These are phyloP conservation scores for Tetramitus jugosus DNA, from an alignment of 208 protist species.

Conservation along the genomic window DNA sequence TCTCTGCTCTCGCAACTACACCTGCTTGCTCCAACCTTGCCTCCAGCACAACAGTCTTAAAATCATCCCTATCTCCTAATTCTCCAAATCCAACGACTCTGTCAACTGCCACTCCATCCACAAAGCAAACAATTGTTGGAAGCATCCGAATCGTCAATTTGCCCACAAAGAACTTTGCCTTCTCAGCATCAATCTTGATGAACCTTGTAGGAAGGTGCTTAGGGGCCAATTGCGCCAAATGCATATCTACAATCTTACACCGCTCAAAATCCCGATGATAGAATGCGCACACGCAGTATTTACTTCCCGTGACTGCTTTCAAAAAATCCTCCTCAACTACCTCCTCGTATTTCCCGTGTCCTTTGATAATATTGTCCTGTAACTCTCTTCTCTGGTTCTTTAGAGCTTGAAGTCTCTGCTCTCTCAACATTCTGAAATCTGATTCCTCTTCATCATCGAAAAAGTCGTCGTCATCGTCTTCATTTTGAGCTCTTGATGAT, in stretches of 20 bases:
- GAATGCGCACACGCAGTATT: conserved; percentile 76
- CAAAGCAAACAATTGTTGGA: conserved; percentile 80
- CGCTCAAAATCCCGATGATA: conserved; percentile 87
- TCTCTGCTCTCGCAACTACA: no score
- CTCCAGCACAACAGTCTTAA: conserved; percentile 58
- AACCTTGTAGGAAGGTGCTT: conserved; percentile 73
- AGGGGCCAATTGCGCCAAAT: conserved; percentile 66
- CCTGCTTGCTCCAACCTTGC: neutral
- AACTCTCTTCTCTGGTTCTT: neutral
- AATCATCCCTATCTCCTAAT: conserved; percentile 63
- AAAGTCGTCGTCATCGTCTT: no score
- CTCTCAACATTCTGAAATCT: neutral
- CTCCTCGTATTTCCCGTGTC: conserved; percentile 74
- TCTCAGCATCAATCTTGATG: conserved; percentile 82
- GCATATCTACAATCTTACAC: conserved; percentile 86
- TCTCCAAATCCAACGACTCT: conserved; percentile 88
- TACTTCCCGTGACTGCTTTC: conserved; percentile 70
- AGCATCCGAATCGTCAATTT: conserved; percentile 78
- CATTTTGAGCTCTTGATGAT: no score
- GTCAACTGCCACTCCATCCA: conserved; percentile 82
- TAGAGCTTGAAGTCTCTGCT: neutral
- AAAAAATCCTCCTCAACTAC: conserved; percentile 85
- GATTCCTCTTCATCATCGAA: no score
- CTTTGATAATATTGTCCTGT: neutral
- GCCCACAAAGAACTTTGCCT: conserved; percentile 80